Base-by-base conservation (phyloP, 768 basidiomycete genomes). In the Chalciporus pseudorubinellus region DNA sequence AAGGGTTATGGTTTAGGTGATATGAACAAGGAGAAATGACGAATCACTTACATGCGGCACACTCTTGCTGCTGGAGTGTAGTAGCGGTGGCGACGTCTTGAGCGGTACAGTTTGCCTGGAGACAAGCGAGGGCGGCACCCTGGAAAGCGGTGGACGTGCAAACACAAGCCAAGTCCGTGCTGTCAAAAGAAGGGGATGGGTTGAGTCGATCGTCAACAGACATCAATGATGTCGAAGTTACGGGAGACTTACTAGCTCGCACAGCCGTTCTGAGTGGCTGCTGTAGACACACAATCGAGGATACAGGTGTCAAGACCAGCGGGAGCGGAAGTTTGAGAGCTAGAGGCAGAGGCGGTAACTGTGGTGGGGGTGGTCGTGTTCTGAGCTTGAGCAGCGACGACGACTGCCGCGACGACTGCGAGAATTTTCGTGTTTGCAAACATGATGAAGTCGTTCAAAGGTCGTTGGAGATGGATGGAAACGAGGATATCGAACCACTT, bases 81-180 rank as follows among this genome's bases (percentile, higher is more conserved):
- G 19, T 1, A 0, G 77, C 78, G 1, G 68, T n/a, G 1, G 45
- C 6, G 1, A 59, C 2, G 10, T 78, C 78, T 0, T 48, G 44
- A 0, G 64, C 0, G 0, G 71, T 59, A 52, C 78, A 80, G 36
- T 58, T 68, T 1, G 53, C n/a, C 19, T 24, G 1, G 19, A 79
- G 63, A 57, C 78, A 79, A 6, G 24, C 1, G 0, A 1, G 8
- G 3, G 71, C 72, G 1, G 62, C 61, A 4, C 1, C 0, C 50
- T 77, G 75, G 74, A 75, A 79, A 2, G 52, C 39, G 1, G 46
- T 10, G 44, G 66, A 73, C 3, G 67, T 58, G 64, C 78, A 79
- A 19, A 75, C 55, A 46, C 78, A 79, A 0, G 50, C 0, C n/a
- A 73, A 0, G 59, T 79, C 59, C 12, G 73, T 60, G 59, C 78